Base-by-base conservation (phyloP, 2,329 filamentous ascomycete genomes). In the Botryotinia globosa region DNA sequence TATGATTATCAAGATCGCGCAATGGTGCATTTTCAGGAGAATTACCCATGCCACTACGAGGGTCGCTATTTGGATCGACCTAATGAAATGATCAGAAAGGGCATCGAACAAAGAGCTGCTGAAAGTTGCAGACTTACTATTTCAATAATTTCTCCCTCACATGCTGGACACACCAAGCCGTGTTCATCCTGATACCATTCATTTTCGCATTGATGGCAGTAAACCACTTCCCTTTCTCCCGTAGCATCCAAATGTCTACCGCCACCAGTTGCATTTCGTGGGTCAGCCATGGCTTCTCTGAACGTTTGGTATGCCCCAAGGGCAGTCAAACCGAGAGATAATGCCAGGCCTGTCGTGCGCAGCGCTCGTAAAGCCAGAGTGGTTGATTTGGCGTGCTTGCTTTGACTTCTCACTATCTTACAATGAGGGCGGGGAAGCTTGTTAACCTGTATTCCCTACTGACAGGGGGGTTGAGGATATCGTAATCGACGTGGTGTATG, bases 171-270 rank as follows among this genome's bases (percentile, higher is more conserved):
- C 25, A 83, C 84, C 75, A 97, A 83, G 39, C 87, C 90, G 76
- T 87, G 85, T 75, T 92, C 87, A 74, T 93, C 88, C 74, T 89
- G 85, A 79, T 91, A 93, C 94, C 94, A 98, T 81, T 97, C 91
- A 75, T 92, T 84, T 69, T 87, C 81, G 83, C 96, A 98, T 74
- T 87, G 84, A 82, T 98, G 94, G 82, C 96, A 99, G 82, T 88
- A 97, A 71, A 98, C 91, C 76, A 95, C 88, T 80, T 97, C 92
- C 75, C 89, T 85, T 74, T 83, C 83, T 8, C 81, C 78, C 34
- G 81, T 83, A 75, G 85, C 85, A 80, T 88, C 86, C 73, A 90
- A 84, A 77, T 85, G 86, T 62, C 77, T 73, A 51, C 70, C 72
- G 78, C 61, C 77, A 72, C 79, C 73, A 25, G 9, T 67, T 37